Percentiles rank a stretch among this genome's conserved stretches.
phyloP scores from a whole-genome alignment of 2,329 filamentous ascomycete genomes.

The Aspergillus ibericus region DNA sequence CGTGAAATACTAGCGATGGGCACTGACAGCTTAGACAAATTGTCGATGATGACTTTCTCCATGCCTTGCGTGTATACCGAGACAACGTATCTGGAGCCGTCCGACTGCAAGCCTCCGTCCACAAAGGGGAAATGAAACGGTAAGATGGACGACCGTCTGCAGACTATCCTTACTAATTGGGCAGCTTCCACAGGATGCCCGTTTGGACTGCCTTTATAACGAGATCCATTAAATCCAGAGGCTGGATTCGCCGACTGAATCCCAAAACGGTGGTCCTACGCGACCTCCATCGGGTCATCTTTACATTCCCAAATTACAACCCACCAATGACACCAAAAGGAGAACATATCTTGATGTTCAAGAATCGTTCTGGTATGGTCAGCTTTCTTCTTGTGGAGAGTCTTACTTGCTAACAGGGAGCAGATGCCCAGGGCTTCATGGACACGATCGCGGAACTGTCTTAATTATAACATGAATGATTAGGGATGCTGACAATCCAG shows the following conservation, averaged over 20 bases:
- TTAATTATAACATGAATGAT: neutral
- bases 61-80: conserved; percentile 56
- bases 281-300: conserved; percentile 55
- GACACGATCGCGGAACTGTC: conserved; percentile 34
- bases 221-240: conserved; percentile 45
- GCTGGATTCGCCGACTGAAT: conserved; percentile 50
- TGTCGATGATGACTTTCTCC: conserved; percentile 51
- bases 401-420: conserved; percentile 8
- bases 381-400: neutral
- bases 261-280: conserved; percentile 49
- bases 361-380: conserved; percentile 31
- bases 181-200: conserved; percentile 44
- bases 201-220: conserved; percentile 63
- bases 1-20: neutral
- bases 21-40: conserved; percentile 46
- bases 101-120: conserved; percentile 58
- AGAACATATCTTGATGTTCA: conserved; percentile 44
- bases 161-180: neutral
- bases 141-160: conserved; percentile 21
- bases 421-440: conserved; percentile 43
- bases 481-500: neutral
- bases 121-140: conserved; percentile 53
- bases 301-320: conserved; percentile 52
- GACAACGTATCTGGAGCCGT: conserved; percentile 54
- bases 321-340: conserved; percentile 38